A percentile compares a stretch with the other conserved stretches of the same genome.
Evolutionary conservation across 805 yeast genomes (phyloP).

Genomic region (Danielia oregonensis): DNA sequence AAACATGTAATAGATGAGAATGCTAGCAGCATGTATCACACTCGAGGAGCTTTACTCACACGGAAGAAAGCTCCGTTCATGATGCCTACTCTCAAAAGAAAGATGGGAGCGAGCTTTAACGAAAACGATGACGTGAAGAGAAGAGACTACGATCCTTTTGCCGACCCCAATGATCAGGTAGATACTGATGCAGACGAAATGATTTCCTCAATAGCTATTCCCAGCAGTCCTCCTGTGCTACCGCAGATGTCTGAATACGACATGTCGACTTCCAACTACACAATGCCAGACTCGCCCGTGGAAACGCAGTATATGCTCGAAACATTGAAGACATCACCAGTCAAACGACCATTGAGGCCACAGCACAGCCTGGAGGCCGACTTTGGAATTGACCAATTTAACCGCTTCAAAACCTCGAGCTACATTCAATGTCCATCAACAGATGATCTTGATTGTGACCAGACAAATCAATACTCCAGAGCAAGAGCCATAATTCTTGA

Average conservation of each 20-base stretch:
- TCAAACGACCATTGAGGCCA: constrained; percentile 4
- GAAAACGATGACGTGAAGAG: constrained; percentile 40
- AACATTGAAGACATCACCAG: constrained; percentile 10
- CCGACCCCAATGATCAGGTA: constrained; percentile 6
- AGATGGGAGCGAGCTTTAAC: constrained; percentile 41
- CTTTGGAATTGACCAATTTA: constrained; percentile 50
- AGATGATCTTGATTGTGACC: constrained; percentile 18
- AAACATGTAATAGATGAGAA: constrained; percentile 38
- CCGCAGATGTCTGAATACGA: constrained; percentile 31
- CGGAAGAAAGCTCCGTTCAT: constrained; percentile 17
- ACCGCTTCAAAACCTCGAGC: constrained; percentile 31
- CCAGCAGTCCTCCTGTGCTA: constrained; percentile 40
- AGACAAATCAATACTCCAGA: constrained; percentile 15
- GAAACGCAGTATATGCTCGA: not conserved
- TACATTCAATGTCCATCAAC: constrained; percentile 29
- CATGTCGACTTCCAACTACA: constrained; percentile 16
- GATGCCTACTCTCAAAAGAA: constrained; percentile 35
- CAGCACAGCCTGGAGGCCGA: constrained; percentile 36
- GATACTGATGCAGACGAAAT: constrained; percentile 8
- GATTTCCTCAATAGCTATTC: constrained; percentile 13
- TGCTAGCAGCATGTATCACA: constrained; percentile 44
- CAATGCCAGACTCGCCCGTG: constrained; percentile 29
- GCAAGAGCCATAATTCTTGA: constrained; percentile 42
- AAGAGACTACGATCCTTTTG: constrained; percentile 20
- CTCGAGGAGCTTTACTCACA: constrained; percentile 21